Base-by-base conservation (phyloP, 345 rosid species). In the Rubroshorea leprosula region DNA sequence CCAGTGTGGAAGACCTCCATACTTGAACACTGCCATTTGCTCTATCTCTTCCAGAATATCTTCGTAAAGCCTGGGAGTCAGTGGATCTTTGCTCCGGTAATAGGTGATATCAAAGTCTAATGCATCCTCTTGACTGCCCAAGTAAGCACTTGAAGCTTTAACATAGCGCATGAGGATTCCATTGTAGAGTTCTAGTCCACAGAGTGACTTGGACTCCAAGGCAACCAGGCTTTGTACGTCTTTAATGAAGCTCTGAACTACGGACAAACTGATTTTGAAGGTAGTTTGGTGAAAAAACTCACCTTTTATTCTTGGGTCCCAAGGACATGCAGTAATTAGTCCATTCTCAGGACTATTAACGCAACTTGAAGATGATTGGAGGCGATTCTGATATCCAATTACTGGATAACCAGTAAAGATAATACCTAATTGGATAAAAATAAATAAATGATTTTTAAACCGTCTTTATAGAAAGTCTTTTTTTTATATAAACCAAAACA, bases 141-240 rank as follows among this genome's bases (percentile, higher is more conserved):
- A 46, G 67, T 68, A 88, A 22, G 95, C 90, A 0, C 73, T 74
- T 1, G 98, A 88, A 1, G 82, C 80, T 48, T 71, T 85, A 4
- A 87, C 87, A 44, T 91, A 91, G 1, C 91, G 85, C 85, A 87
- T 76, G 25, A 87, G 80, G 51, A 90, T 74, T 27, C 96, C 96
- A 47, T 78, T 62, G 74, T 90, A 79, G 18, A 68, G 81, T 35
- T 87, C 94, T 0, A 80, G 43, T 0, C 68, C 84, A 20, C 97
- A 90, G 3, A 87, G 31, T 12, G 87, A 55, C 57, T 66, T 65
- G 0, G 86, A 78, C 3, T 77, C 82, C 43, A 83, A 41, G 1
- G 66, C 58, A 1, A 83, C 68, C 2, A 90, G 84, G 24, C 74
- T 64, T 53, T 87, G 83, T 6, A 87, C 78, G 69, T 90, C 97